Evolutionary conservation across 1,139 yeast genomes (phyloP), one percentile per base, ranked within the genome.

Genomic region (Diutina scorzettiae): DNA sequence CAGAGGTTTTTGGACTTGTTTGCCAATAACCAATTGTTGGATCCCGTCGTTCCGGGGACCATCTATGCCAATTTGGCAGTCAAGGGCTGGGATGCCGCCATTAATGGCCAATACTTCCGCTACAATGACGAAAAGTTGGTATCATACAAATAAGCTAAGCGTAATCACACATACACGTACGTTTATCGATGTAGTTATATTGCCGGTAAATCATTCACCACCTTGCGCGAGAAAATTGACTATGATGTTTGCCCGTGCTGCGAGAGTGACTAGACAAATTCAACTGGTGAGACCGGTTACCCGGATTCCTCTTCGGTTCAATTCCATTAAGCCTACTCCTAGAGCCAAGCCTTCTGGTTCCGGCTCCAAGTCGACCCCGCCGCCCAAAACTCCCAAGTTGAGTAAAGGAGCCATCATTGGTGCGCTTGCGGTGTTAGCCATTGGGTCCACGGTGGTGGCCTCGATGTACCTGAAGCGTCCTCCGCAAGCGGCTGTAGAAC

Each of bases 81-180:
- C 21, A 57, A 59, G 19, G 86, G 84, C 0, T 71, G 82, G 59
- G 63, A 72, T 6, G 45, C 53, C 1, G 70, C 63, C 0, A 52
- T 82, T 41, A 78, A 75, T 47, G 96, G 95, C 1, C 54, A 66
- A 48, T 83, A 77, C 55, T 53, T 80, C 43, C 64, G 95, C 42
- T 81, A 72, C 57, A 68, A 69, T 51, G 86, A 76, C 49, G 67
- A 56, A 17, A 45, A 44, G 14, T 54, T 70, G 42, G 40, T 31
- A 11, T 39, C 29, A 8, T 42, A 41, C 40, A 21, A 29, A 16
- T 19, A 20, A 19, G n/a, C n/a, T n/a, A n/a, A n/a, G n/a, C n/a
- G n/a, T n/a, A n/a, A n/a, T n/a, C n/a, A n/a, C n/a, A 28, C 9
- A n/a, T 28, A 28, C 14, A 28, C 11, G n/a, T n/a, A n/a, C n/a